phyloP scores from a whole-genome alignment of 2,329 filamentous ascomycete species.

The Ceratocystis cacaofunesta region DNA sequence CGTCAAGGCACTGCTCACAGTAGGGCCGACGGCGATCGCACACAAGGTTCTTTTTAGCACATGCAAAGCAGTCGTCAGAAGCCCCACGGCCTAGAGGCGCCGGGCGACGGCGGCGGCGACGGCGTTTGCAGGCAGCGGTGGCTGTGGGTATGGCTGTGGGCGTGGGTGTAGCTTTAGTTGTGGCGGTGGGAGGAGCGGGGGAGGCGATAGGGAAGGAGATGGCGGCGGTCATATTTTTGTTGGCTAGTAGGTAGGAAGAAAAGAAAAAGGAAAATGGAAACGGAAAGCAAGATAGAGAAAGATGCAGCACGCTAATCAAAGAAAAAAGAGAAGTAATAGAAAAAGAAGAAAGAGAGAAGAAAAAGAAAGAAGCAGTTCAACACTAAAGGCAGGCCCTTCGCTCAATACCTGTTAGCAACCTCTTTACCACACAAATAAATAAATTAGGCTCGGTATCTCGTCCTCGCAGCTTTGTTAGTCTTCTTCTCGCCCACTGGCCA shows the following conservation, averaged over 20 bases:
- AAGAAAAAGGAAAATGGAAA: not conserved
- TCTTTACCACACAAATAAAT: too few relatives aligned
- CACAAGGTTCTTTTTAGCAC: conserved; percentile 65
- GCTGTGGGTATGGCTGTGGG: conserved; percentile 25
- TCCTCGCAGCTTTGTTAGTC: not conserved
- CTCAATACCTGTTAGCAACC: too few relatives aligned
- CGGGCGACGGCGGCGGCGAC: conserved; percentile 55
- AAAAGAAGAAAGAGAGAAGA: not conserved
- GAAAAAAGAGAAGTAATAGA: not conserved
- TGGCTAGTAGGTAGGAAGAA: not conserved
- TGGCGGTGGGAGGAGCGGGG: conserved; percentile 31
- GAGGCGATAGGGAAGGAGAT: conserved; percentile 35
- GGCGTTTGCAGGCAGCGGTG: conserved; percentile 31
- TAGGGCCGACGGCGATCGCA: conserved; percentile 89
- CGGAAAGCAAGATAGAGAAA: not conserved
- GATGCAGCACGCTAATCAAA: not conserved
- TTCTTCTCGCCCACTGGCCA: not conserved
- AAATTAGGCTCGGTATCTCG: too few relatives aligned
- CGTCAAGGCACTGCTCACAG: conserved; percentile 84
- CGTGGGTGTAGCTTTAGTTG: conserved; percentile 26
- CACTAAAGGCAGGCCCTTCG: not conserved
- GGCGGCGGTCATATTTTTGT: conserved; percentile 17
- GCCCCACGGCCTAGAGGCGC: conserved; percentile 78
- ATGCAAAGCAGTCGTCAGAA: conserved; percentile 89
- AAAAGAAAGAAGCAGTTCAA: not conserved